Conservation (phyloP, 2,329 filamentous ascomycete genomes). For the Fusarium clavum region DNA sequence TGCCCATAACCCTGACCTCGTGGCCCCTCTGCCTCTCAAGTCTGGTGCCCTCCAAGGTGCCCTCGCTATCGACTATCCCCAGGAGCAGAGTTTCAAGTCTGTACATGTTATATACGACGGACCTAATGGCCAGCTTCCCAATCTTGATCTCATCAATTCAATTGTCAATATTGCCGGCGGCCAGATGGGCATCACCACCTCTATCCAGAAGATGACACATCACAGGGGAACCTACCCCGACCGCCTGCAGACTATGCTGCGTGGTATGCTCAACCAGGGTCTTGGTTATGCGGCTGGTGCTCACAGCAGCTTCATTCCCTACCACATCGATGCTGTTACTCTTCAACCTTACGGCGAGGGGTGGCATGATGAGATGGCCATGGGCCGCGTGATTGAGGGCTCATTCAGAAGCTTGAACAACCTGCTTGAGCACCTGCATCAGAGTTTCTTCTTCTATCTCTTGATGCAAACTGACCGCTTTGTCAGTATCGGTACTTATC, state of each 20-base stretch:
- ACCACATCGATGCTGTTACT: slow-evolving; percentile 96
- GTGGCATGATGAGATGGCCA: slow-evolving; percentile 97
- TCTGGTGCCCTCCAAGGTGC: slow-evolving; percentile 93
- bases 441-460: slow-evolving; percentile 99
- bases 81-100: slow-evolving; percentile 84
- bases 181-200: slow-evolving; percentile 89
- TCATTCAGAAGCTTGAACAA: slow-evolving; percentile 96
- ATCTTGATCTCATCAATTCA: slow-evolving; percentile 95
- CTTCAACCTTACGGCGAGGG: slow-evolving; percentile 89
- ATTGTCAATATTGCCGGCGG: slow-evolving; percentile 87
- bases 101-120: slow-evolving; percentile 95
- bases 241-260: slow-evolving; percentile 86
- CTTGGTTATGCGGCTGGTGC: slow-evolving; percentile 89
- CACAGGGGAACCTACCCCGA: slow-evolving; percentile 83
- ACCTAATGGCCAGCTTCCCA: slow-evolving; percentile 93
- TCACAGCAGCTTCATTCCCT: slow-evolving; percentile 96
- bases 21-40: slow-evolving; percentile 86
- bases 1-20: slow-evolving; percentile 76
- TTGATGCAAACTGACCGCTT: slow-evolving; percentile 92
- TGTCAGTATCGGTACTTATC: slow-evolving; percentile 96
- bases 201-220: slow-evolving; percentile 89
- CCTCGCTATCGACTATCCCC: slow-evolving; percentile 92
- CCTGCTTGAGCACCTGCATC: slow-evolving; percentile 93
- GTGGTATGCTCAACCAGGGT: slow-evolving; percentile 92
- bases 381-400: slow-evolving; percentile 90